Percentiles rank a stretch among this genome's conserved stretches.
These are phyloP conservation scores for Trichoderma guizhouense DNA, from an alignment of 2,329 filamentous ascomycete species.

Conservation along the genomic window DNA sequence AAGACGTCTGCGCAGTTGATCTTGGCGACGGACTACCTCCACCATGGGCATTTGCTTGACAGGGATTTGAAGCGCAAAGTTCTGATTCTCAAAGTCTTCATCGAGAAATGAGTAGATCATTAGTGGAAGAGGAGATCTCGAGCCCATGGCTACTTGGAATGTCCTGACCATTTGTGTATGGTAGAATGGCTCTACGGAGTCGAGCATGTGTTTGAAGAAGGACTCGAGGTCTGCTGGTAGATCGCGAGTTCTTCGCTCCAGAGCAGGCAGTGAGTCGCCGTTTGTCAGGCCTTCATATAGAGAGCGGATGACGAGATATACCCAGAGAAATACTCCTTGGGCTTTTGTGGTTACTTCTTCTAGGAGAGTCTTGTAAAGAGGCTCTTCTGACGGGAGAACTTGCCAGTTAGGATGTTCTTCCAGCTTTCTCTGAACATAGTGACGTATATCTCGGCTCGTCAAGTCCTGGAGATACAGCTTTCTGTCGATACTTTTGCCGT, in stretches of 20 bases:
- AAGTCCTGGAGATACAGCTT: conserved; percentile 5
- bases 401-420: background rate
- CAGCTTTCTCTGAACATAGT: conserved; percentile 2
- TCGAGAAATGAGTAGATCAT: background rate
- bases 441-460: conserved; percentile 6
- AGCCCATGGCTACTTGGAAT: background rate
- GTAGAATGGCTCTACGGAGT: background rate
- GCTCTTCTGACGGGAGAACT: background rate
- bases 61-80: background rate
- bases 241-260: background rate
- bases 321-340: conserved; percentile 26
- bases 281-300: conserved; percentile 21
- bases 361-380: background rate
- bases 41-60: background rate
- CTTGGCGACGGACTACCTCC: background rate
- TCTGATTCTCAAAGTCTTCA: background rate
- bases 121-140: background rate
- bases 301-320: conserved; percentile 22
- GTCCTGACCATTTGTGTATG: background rate
- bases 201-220: conserved; percentile 18
- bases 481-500: background rate
- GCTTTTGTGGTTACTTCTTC: background rate
- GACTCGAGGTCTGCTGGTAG: conserved; percentile 18
- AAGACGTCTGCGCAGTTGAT: background rate
- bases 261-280: background rate